Conservation (phyloP, 164 flowering plant species). For the Magnolia sinica region DNA sequence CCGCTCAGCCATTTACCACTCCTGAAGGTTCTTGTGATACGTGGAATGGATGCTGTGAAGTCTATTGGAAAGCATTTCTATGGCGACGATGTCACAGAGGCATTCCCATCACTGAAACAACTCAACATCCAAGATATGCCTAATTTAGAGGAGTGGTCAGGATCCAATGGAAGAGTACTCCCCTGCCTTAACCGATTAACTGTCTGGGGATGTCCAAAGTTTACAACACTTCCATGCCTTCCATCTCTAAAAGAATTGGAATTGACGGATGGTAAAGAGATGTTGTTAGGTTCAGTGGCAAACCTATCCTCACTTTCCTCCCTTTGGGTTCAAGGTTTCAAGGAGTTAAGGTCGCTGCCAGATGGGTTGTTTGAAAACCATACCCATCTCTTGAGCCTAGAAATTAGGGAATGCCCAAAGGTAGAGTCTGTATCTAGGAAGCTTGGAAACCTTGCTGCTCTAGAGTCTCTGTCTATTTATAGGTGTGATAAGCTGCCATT, state of each 20-base stretch:
- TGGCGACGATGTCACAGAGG: not conserved
- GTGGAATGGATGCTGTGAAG: conserved; percentile 12
- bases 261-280: not conserved
- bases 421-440: conserved; percentile 2
- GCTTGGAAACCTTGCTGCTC: conserved; percentile 10
- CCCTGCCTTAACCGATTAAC: conserved; percentile 7
- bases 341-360: conserved; percentile 4
- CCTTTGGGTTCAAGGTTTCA: conserved; percentile 4
- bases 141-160: conserved; percentile 16
- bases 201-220: conserved; percentile 9
- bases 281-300: conserved; percentile 2
- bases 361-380: conserved; percentile 7
- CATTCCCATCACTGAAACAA: conserved; percentile 12
- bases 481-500: conserved; percentile 8
- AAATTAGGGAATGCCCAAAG: conserved; percentile 10
- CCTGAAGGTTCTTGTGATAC: conserved; percentile 12
- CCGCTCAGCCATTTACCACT: conserved; percentile 20
- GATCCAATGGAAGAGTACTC: not conserved
- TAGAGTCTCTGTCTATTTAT: conserved; percentile 11
- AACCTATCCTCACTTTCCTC: conserved; percentile 11
- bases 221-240: conserved; percentile 7
- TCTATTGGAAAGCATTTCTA: conserved; percentile 6
- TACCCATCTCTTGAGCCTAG: conserved; percentile 6
- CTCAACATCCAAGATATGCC: conserved; percentile 7
- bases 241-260: conserved; percentile 10